Percentiles rank a stretch among this genome's conserved stretches.
Evolutionary conservation across 768 basidiomycete genomes (phyloP).

Genomic region (Boletus eberwhitei): DNA sequence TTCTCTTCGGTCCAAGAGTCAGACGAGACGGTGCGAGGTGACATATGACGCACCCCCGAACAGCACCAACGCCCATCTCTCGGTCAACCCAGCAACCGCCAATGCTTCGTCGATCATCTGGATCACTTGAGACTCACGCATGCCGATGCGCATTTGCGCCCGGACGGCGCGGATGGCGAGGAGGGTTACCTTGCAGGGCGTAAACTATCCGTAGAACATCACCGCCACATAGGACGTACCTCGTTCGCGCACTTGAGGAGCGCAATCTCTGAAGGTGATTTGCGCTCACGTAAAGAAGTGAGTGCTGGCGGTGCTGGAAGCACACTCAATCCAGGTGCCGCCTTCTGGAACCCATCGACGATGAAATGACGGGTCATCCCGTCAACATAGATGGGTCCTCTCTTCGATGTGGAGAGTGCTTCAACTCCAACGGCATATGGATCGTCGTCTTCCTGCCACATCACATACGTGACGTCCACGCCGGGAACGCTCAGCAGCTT

Average conservation of each 20-base stretch:
- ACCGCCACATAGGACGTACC: slow-evolving; percentile 36
- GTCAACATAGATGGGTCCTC: slow-evolving; percentile 55
- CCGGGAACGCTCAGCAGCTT: slow-evolving; percentile 53
- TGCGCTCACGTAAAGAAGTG: slow-evolving; percentile 65
- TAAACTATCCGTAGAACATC: neutral
- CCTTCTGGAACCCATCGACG: slow-evolving; percentile 55
- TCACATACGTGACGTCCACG: slow-evolving; percentile 43
- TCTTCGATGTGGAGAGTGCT: slow-evolving; percentile 23
- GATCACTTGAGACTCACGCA: slow-evolving; percentile 69
- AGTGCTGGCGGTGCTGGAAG: slow-evolving; percentile 53
- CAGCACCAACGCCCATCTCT: slow-evolving; percentile 60
- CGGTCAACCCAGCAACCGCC: slow-evolving; percentile 52
- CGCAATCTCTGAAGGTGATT: slow-evolving; percentile 65
- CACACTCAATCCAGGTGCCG: slow-evolving; percentile 38
- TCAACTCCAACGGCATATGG: slow-evolving; percentile 56
- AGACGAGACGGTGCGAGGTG: neutral
- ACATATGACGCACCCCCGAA: slow-evolving; percentile 62
- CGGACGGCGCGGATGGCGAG: slow-evolving; percentile 68
- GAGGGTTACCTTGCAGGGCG: slow-evolving; percentile 62
- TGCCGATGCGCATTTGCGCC: slow-evolving; percentile 60
- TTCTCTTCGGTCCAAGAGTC: slow-evolving; percentile 50
- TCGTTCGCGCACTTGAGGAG: slow-evolving; percentile 79
- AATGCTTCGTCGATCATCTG: slow-evolving; percentile 57
- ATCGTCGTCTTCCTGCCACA: slow-evolving; percentile 66
- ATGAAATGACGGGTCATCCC: slow-evolving; percentile 60